Base-by-base conservation (phyloP, 768 basidiomycete genomes). In the Guyanaporus albipodus region DNA sequence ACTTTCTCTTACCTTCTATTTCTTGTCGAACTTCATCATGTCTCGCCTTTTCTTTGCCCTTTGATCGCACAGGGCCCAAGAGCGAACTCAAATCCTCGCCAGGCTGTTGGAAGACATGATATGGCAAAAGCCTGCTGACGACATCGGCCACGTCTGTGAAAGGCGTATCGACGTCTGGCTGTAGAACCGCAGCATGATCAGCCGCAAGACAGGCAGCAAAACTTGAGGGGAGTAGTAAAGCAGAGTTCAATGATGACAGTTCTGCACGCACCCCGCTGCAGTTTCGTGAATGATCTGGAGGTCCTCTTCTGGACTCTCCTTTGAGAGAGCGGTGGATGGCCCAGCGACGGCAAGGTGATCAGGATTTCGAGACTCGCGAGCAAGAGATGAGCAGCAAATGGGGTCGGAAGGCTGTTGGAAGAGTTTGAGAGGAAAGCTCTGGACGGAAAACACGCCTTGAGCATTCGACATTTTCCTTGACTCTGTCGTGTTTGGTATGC, bases 91-190 rank as follows among this genome's bases (percentile, higher is more conserved):
- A 54, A 53, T 91, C 89, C 36, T 84, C 82, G 46, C 66, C 67
- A 0, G 87, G 87, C 49, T 87, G 84, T 52, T 85, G 85, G 53
- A 83, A 88, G 40, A 91, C 66, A 58, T 91, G 89, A 56, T 87
- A 91, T 0, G 89, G 87, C 18, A 91, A 70, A 18, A 91, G 71
- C 40, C 87, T 76, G n/a, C 78, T 74, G 19, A 89, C 72, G 3
- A 73, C 83, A 59, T 91, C 89, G 6, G 67, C 58, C 8, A 71
- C 64, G 56, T 87, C 80, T 12, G 56, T 50, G 55, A 91, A 91
- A 2, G 87, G 82, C 1, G 79, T 73, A 40, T 89, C 85, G 29
- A 77, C 72, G 54, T 90, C 83, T 31, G 87, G 86, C 42, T 79
- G 73, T 40, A 80, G 55, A 14, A 77, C 78, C 14, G 73, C 67